Base-by-base conservation (phyloP, 2,329 filamentous ascomycete genomes). In the Venturia effusa region DNA sequence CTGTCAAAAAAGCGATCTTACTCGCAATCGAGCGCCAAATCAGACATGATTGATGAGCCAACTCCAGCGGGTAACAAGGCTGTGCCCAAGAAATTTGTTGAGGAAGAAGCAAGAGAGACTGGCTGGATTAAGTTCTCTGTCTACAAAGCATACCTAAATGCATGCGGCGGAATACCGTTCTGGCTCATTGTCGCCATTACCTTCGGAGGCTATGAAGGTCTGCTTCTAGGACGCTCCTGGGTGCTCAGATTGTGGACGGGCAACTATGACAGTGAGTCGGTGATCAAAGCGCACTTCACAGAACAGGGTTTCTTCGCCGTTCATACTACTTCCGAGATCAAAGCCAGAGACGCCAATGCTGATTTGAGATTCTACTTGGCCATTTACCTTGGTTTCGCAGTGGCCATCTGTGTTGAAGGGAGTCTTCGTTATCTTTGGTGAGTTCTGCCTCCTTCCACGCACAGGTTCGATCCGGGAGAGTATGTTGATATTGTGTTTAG, bases 61-160 rank as follows among this genome's bases (percentile, higher is more conserved):
- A 13, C 30, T 19, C 34, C 34, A 17, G 15, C 37, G 1, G 59
- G 34, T 13, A 22, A 59, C 13, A 66, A 54, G 43, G 32, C 34
- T 7, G 74, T 75, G 6, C 81, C 84, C 0, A 85, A 85, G 67
- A 88, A 90, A 72, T 93, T 92, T 67, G 83, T 89, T 32, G 86
- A 91, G 70, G 88, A 91, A 2, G 90, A 94, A 72, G 78, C 77
- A n/a, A 82, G 86, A 64, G 88, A 90, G 70, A 82, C 82, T 62
- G 90, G 90, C 0, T 82, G 85, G 5, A 84, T 93, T 39, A 87
- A 87, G 68, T 78, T 79, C 27, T 78, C 79, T 7, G 81, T 92
- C n/a, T 93, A 92, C 67, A 70, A 78, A 15, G 79, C 80, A 0
- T 94, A 92, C 69, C 74, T 92, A 17, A 79, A 78, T 11, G 83